Evolutionary conservation across 768 basidiomycete species (phyloP).

Genomic region (Phanerochaete carnosa): DNA sequence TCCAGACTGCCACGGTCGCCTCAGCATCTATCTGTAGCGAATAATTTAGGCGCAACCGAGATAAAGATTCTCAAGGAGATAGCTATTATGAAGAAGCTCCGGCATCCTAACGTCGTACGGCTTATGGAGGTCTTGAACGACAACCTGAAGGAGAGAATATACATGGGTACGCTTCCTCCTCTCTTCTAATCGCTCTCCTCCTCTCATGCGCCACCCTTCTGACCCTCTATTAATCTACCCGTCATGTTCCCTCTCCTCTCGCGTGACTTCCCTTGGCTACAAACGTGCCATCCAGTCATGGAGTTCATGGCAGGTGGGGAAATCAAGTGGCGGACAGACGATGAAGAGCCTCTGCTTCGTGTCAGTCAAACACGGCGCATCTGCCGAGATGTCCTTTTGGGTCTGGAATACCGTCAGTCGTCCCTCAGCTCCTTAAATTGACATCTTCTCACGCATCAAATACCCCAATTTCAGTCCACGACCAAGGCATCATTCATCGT

Average conservation of each 20-base stretch:
- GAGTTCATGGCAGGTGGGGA: slow-evolving; percentile 96
- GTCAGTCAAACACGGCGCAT: slow-evolving; percentile 83
- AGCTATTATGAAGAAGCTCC: slow-evolving; percentile 97
- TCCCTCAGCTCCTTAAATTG: background rate
- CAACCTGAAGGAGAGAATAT: slow-evolving; percentile 80
- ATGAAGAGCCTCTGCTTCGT: slow-evolving; percentile 70
- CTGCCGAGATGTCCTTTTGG: slow-evolving; percentile 89
- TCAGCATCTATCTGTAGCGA: slow-evolving; percentile 54
- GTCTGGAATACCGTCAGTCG: slow-evolving; percentile 88
- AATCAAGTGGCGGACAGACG: slow-evolving; percentile 77
- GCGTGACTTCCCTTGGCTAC: background rate
- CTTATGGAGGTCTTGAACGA: slow-evolving; percentile 96
- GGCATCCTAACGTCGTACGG: slow-evolving; percentile 85
- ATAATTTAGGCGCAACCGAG: slow-evolving; percentile 69
- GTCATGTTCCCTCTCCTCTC: background rate
- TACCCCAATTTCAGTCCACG: slow-evolving; percentile 65
- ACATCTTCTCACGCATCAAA: slow-evolving; percentile 3
- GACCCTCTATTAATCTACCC: background rate
- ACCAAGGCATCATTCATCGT: slow-evolving; percentile 97
- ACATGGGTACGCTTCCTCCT: slow-evolving; percentile 70
- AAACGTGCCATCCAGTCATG: slow-evolving; percentile 58
- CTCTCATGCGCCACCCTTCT: background rate
- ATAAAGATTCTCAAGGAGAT: slow-evolving; percentile 90
- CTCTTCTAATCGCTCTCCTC: background rate
- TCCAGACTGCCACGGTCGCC: slow-evolving; percentile 40